phyloP scores from a whole-genome alignment of 768 basidiomycete genomes.

The Suillus ampliporus region DNA sequence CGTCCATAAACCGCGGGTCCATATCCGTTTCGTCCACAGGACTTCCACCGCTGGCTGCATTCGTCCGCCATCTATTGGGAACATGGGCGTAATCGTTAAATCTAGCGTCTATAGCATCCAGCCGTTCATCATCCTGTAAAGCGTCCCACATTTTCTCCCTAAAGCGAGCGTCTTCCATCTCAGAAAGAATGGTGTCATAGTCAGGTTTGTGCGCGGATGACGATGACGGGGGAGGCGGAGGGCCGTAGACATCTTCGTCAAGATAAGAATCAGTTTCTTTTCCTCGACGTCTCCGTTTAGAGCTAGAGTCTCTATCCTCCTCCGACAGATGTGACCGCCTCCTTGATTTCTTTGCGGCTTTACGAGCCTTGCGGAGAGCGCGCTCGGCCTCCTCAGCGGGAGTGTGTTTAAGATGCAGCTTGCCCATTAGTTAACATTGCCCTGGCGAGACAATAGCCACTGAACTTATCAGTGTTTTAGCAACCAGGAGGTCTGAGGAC shows the following conservation, averaged over 20 bases:
- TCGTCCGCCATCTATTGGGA: slow-evolving; percentile 68
- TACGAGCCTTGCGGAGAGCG: slow-evolving; percentile 46
- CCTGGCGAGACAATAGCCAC: not conserved
- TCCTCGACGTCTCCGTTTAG: slow-evolving; percentile 14
- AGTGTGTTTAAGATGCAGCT: slow-evolving; percentile 67
- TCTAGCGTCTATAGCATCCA: slow-evolving; percentile 65
- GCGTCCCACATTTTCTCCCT: slow-evolving; percentile 76
- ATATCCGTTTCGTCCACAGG: slow-evolving; percentile 45
- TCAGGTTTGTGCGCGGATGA: slow-evolving; percentile 41
- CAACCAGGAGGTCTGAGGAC: not conserved
- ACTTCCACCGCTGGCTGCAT: slow-evolving; percentile 29
- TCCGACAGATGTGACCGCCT: slow-evolving; percentile 33
- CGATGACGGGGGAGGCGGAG: slow-evolving; percentile 29
- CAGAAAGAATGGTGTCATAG: slow-evolving; percentile 54
- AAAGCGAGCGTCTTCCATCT: slow-evolving; percentile 70
- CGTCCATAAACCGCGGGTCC: slow-evolving; percentile 65
- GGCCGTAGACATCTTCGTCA: slow-evolving; percentile 29
- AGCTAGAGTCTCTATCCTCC: slow-evolving; percentile 17
- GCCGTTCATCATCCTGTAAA: slow-evolving; percentile 71
- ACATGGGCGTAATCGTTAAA: slow-evolving; percentile 75
- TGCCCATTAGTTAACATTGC: slow-evolving; percentile 40
- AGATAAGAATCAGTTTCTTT: slow-evolving; percentile 1
- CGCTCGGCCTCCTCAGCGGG: slow-evolving; percentile 60
- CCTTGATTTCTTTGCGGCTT: slow-evolving; percentile 57
- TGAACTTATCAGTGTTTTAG: not conserved